A percentile compares a stretch with the other conserved stretches of the same genome.
Conservation (phyloP, 148 eudicot genomes). For the Oxyria digyna region DNA sequence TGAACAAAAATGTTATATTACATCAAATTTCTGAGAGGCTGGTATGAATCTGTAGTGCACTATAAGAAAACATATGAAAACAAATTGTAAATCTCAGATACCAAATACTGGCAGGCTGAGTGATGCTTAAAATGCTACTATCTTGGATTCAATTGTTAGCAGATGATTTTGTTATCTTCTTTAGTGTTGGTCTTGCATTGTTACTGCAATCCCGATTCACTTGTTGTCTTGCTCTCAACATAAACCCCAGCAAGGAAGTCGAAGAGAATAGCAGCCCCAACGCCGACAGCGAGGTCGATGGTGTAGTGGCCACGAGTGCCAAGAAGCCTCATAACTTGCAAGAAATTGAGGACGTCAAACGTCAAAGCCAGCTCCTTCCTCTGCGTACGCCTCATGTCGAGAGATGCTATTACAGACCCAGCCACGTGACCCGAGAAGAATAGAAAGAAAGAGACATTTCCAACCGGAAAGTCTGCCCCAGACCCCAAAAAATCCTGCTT, state of each 20-base stretch:
- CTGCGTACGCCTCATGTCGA: slow-evolving; percentile 90
- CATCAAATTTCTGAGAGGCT: background rate
- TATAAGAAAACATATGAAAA: too few relatives aligned
- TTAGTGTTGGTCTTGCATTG: background rate
- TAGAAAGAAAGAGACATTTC: slow-evolving; percentile 88
- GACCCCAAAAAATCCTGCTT: slow-evolving; percentile 84
- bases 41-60: background rate
- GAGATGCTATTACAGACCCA: slow-evolving; percentile 74
- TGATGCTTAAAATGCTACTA: background rate
- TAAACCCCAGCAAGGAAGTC: slow-evolving; percentile 76
- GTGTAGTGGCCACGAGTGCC: slow-evolving; percentile 97
- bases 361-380: slow-evolving; percentile 53
- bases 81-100: background rate
- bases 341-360: slow-evolving; percentile 54
- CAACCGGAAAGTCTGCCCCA: slow-evolving; percentile 91
- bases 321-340: slow-evolving; percentile 62
- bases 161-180: background rate
- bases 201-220: background rate
- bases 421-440: slow-evolving; percentile 97
- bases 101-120: background rate
- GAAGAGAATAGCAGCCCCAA: slow-evolving; percentile 87
- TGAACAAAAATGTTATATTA: background rate
- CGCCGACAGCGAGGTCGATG: slow-evolving; percentile 80
- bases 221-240: slow-evolving; percentile 34
- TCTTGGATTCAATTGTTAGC: background rate